Percentiles rank a stretch among this genome's conserved stretches.
phyloP scores from a whole-genome alignment of 192 early-diverging fungal genomes.

The Linnemannia zychae region DNA sequence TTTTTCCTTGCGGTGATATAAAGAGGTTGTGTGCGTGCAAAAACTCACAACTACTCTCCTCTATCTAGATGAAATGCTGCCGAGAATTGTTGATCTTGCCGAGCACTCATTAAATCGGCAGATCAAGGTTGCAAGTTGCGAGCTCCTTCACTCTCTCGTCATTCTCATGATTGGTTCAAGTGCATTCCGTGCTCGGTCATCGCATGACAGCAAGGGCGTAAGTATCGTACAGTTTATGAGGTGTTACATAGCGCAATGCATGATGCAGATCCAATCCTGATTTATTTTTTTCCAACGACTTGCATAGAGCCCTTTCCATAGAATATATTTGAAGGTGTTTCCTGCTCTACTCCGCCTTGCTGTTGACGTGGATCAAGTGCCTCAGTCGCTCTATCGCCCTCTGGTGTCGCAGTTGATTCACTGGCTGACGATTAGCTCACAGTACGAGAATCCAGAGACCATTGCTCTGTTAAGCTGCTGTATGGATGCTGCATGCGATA shows the following conservation, averaged over 20 bases:
- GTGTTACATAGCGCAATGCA: neutral
- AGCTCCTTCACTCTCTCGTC: slow-evolving; percentile 77
- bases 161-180: slow-evolving; percentile 83
- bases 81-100: slow-evolving; percentile 80
- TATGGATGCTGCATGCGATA: slow-evolving; percentile 72
- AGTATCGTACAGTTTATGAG: slow-evolving; percentile 20
- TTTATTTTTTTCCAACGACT: neutral
- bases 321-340: slow-evolving; percentile 75
- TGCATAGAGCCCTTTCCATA: slow-evolving; percentile 69
- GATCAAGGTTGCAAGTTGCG: slow-evolving; percentile 81
- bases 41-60: neutral
- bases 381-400: slow-evolving; percentile 75
- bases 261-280: neutral
- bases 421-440: slow-evolving; percentile 83
- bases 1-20: no score
- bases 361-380: slow-evolving; percentile 78
- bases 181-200: slow-evolving; percentile 65
- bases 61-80: slow-evolving; percentile 77
- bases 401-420: slow-evolving; percentile 80
- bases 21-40: neutral
- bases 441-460: slow-evolving; percentile 85
- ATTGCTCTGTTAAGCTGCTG: slow-evolving; percentile 77
- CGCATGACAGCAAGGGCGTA: slow-evolving; percentile 42
- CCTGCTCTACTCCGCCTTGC: slow-evolving; percentile 79
- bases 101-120: slow-evolving; percentile 80